These are phyloP conservation scores for Geotrichum aggregatum DNA, from an alignment of 1,139 yeast genomes.

Conservation along the genomic window DNA sequence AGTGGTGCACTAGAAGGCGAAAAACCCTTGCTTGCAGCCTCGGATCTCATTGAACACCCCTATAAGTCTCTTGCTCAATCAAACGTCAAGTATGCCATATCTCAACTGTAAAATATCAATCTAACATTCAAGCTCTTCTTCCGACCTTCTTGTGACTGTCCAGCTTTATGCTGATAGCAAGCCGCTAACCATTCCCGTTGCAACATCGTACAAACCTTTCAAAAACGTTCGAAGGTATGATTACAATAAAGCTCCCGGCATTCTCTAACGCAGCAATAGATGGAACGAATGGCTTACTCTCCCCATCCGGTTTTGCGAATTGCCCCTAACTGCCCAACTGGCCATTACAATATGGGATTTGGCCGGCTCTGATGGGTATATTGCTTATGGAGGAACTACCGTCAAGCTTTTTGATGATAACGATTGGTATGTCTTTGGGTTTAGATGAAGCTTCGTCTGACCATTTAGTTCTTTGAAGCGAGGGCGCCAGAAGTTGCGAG, in stretches of 20 bases:
- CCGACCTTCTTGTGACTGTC: slow-evolving; percentile 61
- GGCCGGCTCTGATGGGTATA: slow-evolving; percentile 49
- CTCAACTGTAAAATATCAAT: neutral
- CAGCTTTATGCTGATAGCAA: slow-evolving; percentile 60
- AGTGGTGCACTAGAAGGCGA: slow-evolving; percentile 43
- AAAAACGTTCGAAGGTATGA: slow-evolving; percentile 37
- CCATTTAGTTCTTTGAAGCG: slow-evolving; percentile 45
- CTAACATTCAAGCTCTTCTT: slow-evolving; percentile 38
- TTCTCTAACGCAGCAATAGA: slow-evolving; percentile 5
- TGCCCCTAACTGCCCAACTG: slow-evolving; percentile 59
- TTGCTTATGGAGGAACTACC: slow-evolving; percentile 56
- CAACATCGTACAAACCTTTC: slow-evolving; percentile 62
- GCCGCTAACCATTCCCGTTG: slow-evolving; percentile 62
- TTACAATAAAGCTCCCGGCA: neutral
- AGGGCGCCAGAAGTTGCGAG: slow-evolving; percentile 53
- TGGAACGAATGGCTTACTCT: slow-evolving; percentile 66
- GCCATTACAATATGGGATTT: slow-evolving; percentile 65
- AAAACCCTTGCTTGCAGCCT: slow-evolving; percentile 46
- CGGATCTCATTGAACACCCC: slow-evolving; percentile 57
- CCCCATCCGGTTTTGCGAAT: slow-evolving; percentile 66
- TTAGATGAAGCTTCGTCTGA: slow-evolving; percentile 10
- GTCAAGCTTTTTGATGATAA: slow-evolving; percentile 54
- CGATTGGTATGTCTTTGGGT: slow-evolving; percentile 29
- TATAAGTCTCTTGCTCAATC: slow-evolving; percentile 27
- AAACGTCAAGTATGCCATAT: slow-evolving; percentile 23